A percentile compares a stretch with the other conserved stretches of the same genome.
Evolutionary conservation across 1,139 yeast genomes (phyloP).

Genomic region (Debaryomyces psychrophilus): DNA sequence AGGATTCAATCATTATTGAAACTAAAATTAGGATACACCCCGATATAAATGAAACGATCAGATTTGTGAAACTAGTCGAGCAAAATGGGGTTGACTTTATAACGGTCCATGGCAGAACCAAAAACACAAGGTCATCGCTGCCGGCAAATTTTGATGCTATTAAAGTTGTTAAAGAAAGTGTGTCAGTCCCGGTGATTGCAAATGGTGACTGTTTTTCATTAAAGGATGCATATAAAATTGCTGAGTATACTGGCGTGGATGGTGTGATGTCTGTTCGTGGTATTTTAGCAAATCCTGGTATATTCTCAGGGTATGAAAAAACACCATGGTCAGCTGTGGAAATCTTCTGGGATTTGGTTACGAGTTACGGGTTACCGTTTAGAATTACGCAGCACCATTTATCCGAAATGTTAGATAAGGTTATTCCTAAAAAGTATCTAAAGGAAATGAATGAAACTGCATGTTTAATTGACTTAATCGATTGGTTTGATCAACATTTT

Average conservation of each 20-base stretch:
- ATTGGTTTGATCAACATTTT: conserved; percentile 79
- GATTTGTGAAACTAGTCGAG: conserved; percentile 73
- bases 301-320: conserved; percentile 69
- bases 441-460: conserved; percentile 67
- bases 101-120: conserved; percentile 92
- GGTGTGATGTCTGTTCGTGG: conserved; percentile 98
- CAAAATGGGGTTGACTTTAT: conserved; percentile 90
- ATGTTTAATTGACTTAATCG: conserved; percentile 65
- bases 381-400: conserved; percentile 85
- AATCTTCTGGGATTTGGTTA: conserved; percentile 74
- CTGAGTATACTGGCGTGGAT: conserved; percentile 70
- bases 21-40: conserved; percentile 89
- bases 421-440: conserved; percentile 55
- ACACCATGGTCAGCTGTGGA: conserved; percentile 95
- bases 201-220: conserved; percentile 88
- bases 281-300: conserved; percentile 78
- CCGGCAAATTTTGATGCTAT: conserved; percentile 88
- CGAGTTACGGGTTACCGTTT: conserved; percentile 82
- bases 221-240: conserved; percentile 64
- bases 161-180: conserved; percentile 59
- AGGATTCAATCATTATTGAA: conserved; percentile 72
- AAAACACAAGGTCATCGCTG: conserved; percentile 77
- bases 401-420: conserved; percentile 77
- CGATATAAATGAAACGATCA: conserved; percentile 70
- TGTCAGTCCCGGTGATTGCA: conserved; percentile 82